These are phyloP conservation scores for Carallia pectinifolia DNA, from an alignment of 345 rosid genomes.

Conservation along the genomic window DNA sequence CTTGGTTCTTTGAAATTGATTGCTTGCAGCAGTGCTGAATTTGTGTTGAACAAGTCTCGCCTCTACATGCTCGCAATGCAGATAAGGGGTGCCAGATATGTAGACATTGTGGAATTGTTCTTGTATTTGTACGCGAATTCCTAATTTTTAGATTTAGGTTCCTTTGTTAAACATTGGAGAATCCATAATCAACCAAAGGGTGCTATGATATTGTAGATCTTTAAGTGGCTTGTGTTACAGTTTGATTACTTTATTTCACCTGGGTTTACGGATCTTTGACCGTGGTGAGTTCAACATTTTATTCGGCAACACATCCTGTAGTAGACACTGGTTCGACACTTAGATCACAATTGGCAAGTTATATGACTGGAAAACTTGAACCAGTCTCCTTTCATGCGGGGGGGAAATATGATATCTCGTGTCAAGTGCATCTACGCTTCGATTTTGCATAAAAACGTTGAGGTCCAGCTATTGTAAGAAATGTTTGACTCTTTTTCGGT, in stretches of 20 bases:
- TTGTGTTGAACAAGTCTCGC: constrained; percentile 5
- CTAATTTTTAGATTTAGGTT: neutral
- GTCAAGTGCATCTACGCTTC: too few relatives aligned
- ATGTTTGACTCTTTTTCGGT: too few relatives aligned
- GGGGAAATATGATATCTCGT: too few relatives aligned
- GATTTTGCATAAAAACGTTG: too few relatives aligned
- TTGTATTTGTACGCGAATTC: neutral
- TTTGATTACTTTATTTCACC: too few relatives aligned
- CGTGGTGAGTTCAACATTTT: too few relatives aligned
- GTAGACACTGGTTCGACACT: too few relatives aligned
- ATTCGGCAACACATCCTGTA: too few relatives aligned
- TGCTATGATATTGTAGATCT: neutral
- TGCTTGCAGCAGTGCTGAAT: constrained; percentile 25
- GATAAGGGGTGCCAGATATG: constrained; percentile 16
- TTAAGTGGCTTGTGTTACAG: neutral
- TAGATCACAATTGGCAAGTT: neutral
- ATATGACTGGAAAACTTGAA: too few relatives aligned
- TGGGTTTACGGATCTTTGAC: too few relatives aligned
- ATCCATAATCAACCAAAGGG: neutral
- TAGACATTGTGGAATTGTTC: constrained; percentile 26
- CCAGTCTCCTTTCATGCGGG: too few relatives aligned
- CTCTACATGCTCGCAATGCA: constrained; percentile 3
- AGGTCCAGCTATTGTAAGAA: too few relatives aligned
- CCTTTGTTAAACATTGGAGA: neutral
- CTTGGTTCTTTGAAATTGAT: constrained; percentile 18